Evolutionary conservation across 2,329 filamentous ascomycete genomes (phyloP).

Genomic region (Plenodomus lindquistii): DNA sequence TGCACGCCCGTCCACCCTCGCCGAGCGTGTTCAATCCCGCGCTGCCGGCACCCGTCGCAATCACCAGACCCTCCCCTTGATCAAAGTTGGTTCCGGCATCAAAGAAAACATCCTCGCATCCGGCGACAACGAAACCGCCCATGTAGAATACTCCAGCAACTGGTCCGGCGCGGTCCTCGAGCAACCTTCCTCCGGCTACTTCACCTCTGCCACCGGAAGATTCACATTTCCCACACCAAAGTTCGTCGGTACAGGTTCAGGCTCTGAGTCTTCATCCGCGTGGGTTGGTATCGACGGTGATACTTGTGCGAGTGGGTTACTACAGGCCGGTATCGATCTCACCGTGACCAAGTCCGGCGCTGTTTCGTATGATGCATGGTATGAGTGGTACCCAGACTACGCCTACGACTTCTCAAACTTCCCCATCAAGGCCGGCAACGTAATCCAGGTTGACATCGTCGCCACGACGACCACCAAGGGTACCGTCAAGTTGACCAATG

Average conservation of each 20-base stretch:
- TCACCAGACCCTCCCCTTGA: constrained; percentile 16
- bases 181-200: constrained; percentile 48
- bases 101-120: constrained; percentile 16
- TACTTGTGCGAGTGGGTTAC: constrained; percentile 57
- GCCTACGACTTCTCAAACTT: constrained; percentile 58
- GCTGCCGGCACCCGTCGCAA: constrained; percentile 17
- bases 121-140: constrained; percentile 41
- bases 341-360: constrained; percentile 40
- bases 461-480: constrained; percentile 50
- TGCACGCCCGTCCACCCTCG: constrained; percentile 18
- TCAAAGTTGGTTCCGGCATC: constrained; percentile 14
- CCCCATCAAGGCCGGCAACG: constrained; percentile 51
- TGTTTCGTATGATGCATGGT: constrained; percentile 60
- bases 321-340: constrained; percentile 63
- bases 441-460: constrained; percentile 48
- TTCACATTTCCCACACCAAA: constrained; percentile 58
- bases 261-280: constrained; percentile 54
- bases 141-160: constrained; percentile 59
- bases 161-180: constrained; percentile 62
- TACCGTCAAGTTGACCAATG: constrained; percentile 56
- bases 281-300: constrained; percentile 68
- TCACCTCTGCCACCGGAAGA: constrained; percentile 57
- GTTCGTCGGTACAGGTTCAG: constrained; percentile 43
- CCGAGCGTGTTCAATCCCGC: constrained; percentile 18
- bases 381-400: constrained; percentile 64